These are phyloP conservation scores for Solanum stenotomum DNA, from an alignment of 257 asterid genomes.

Conservation along the genomic window DNA sequence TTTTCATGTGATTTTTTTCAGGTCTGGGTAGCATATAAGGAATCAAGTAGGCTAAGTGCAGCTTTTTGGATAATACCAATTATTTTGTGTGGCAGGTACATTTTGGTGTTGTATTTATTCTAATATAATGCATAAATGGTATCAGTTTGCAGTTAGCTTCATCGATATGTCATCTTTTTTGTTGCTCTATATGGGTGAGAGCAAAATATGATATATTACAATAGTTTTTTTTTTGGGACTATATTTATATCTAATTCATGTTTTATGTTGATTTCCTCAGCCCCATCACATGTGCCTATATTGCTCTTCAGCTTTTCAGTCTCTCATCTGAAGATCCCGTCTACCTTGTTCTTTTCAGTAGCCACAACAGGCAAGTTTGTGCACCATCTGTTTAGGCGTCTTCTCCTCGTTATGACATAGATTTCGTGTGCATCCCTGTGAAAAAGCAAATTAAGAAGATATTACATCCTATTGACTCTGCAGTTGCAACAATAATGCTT, in stretches of 20 bases:
- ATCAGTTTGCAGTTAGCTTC: too few species aligned
- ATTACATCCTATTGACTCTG: not conserved
- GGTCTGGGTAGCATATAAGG: slow-evolving; percentile 91
- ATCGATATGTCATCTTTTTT: slow-evolving; percentile 4
- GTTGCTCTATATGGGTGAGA: not conserved
- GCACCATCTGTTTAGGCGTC: not conserved
- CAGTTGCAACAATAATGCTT: not conserved
- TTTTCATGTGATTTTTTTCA: slow-evolving; percentile 9
- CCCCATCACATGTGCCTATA: slow-evolving; percentile 44
- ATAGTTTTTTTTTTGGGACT: not conserved
- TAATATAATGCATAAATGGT: too few species aligned
- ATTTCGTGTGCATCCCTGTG: not conserved
- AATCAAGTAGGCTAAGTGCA: slow-evolving; percentile 37
- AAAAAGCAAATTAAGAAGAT: not conserved
- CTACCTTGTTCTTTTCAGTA: slow-evolving; percentile 45
- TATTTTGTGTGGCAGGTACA: slow-evolving; percentile 64
- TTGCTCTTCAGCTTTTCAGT: slow-evolving; percentile 46
- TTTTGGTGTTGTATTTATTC: not conserved
- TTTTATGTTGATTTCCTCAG: slow-evolving; percentile 29
- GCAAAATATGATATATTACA: not conserved
- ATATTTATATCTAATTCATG: not conserved
- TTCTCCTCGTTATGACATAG: not conserved
- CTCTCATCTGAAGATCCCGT: slow-evolving; percentile 52
- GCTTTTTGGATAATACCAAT: slow-evolving; percentile 51
- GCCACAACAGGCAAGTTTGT: slow-evolving; percentile 51